Percentiles rank a stretch among this genome's conserved stretches.
Conservation (phyloP, 768 basidiomycete genomes). For the Candolleomyces eurysporus region DNA sequence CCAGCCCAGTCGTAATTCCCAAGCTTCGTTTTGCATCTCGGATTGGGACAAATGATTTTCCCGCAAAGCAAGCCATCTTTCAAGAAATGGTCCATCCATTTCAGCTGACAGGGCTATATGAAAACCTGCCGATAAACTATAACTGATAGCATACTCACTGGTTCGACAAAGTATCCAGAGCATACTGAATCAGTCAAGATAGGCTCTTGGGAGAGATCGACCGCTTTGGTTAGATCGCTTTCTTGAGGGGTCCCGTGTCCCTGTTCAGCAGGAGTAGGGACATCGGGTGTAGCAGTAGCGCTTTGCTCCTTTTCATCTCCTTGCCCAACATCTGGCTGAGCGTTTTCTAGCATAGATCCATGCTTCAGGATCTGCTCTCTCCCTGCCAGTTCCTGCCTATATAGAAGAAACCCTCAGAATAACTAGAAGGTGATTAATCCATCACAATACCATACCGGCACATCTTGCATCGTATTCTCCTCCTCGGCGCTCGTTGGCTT, state of each 20-base stretch:
- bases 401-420: neutral
- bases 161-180: conserved; percentile 96
- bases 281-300: neutral
- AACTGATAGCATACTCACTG: conserved; percentile 58
- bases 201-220: conserved; percentile 27
- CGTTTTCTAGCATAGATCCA: neutral
- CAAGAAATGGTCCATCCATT: conserved; percentile 92
- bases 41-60: conserved; percentile 90
- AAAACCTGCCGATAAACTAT: neutral
- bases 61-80: conserved; percentile 73
- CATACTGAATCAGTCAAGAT: conserved; percentile 79
- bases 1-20: conserved; percentile 99
- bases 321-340: neutral
- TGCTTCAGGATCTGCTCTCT: neutral
- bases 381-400: neutral
- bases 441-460: neutral
- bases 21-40: conserved; percentile 85
- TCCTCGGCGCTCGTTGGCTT: neutral
- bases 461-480: conserved; percentile 4
- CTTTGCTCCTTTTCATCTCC: neutral
- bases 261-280: neutral
- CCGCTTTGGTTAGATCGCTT: neutral
- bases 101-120: conserved; percentile 53
- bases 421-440: neutral
- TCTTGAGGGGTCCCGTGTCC: neutral